These are phyloP conservation scores for Tilletia indica DNA, from an alignment of 1,284 basidiomycete genomes.

Conservation along the genomic window DNA sequence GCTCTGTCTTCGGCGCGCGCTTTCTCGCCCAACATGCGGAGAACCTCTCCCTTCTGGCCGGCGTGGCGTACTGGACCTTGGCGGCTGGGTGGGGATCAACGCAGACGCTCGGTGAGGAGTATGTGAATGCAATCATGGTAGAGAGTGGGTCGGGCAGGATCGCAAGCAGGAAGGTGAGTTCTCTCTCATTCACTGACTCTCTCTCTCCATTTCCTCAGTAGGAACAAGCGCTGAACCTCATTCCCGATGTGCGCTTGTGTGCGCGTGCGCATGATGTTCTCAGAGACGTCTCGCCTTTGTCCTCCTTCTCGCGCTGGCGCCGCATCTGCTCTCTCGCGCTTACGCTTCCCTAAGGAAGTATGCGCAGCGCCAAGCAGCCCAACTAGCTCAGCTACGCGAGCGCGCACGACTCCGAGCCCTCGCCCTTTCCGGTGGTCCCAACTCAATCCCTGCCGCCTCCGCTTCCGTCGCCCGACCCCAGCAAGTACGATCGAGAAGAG, in stretches of 20 bases:
- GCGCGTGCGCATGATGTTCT: no score
- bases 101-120: conserved; percentile 58
- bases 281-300: conserved; percentile 50
- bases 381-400: conserved; percentile 25
- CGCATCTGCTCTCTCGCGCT: conserved; percentile 46
- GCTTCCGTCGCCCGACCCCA: not conserved
- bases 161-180: conserved; percentile 40
- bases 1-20: conserved; percentile 54
- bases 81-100: conserved; percentile 51
- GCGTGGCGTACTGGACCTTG: conserved; percentile 53
- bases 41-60: conserved; percentile 49
- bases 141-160: conserved; percentile 40
- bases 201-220: not conserved
- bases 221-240: no score
- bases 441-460: not conserved
- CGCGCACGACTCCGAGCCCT: conserved; percentile 23
- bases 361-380: conserved; percentile 16
- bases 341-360: conserved; percentile 40
- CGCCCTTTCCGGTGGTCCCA: not conserved
- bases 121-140: conserved; percentile 56
- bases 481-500: conserved; percentile 18
- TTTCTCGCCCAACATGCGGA: conserved; percentile 51
- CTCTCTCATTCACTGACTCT: not conserved
- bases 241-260: no score
- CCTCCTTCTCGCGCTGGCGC: conserved; percentile 49